Percentiles rank a stretch among this genome's conserved stretches.
Conservation (phyloP, 352 stramenopile genomes). For the Pythium aquatile region DNA sequence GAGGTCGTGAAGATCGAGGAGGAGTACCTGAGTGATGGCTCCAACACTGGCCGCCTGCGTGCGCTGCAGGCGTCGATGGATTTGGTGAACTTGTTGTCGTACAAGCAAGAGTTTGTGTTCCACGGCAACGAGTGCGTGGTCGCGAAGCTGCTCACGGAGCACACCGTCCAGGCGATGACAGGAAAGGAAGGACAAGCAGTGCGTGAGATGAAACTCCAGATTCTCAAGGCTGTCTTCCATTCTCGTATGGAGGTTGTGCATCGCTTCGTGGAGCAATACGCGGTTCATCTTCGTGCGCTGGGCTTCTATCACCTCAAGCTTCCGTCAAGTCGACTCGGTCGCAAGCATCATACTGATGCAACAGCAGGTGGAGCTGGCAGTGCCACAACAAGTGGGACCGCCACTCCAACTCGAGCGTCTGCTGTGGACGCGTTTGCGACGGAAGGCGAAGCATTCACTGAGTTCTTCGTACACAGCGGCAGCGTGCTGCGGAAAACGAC, state of each 20-base stretch:
- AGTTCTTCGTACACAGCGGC: constrained; percentile 58
- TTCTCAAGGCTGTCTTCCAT: constrained; percentile 66
- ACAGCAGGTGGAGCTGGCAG: background rate
- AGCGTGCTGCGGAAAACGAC: constrained; percentile 31
- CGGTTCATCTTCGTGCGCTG: constrained; percentile 50
- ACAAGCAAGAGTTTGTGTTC: constrained; percentile 88
- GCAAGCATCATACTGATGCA: constrained; percentile 5
- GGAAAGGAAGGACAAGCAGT: constrained; percentile 57
- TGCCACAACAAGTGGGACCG: constrained; percentile 1
- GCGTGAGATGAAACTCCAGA: constrained; percentile 68
- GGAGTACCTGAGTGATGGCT: constrained; percentile 42
- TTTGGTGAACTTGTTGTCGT: constrained; percentile 80
- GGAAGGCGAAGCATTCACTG: constrained; percentile 53
- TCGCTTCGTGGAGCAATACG: constrained; percentile 72
- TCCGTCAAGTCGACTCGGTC: constrained; percentile 28
- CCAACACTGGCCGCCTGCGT: constrained; percentile 41
- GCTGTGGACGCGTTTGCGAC: constrained; percentile 32
- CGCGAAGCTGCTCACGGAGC: constrained; percentile 74
- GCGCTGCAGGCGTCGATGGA: constrained; percentile 77
- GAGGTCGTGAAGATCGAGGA: constrained; percentile 59
- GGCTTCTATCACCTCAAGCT: constrained; percentile 65
- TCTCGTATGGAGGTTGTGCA: constrained; percentile 66
- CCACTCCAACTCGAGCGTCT: constrained; percentile 18
- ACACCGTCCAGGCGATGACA: constrained; percentile 72
- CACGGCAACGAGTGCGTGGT: constrained; percentile 60